Percentiles rank a stretch among this genome's conserved stretches.
These are phyloP conservation scores for Dalbergia cultrata DNA, from an alignment of 306 rosid species.

Conservation along the genomic window DNA sequence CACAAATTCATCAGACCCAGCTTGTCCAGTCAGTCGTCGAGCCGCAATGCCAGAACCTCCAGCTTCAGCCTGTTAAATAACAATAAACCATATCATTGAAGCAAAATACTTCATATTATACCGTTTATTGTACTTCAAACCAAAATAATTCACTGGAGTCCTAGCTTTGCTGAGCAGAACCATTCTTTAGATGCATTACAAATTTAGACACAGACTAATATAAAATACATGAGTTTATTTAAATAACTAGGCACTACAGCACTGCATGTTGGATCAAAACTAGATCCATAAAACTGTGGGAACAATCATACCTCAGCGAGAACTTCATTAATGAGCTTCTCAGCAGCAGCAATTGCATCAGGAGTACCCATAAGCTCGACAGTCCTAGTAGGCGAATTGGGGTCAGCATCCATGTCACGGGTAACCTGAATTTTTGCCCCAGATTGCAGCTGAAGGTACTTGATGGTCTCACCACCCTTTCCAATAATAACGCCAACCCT, in stretches of 20 bases:
- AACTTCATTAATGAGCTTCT: conserved; percentile 86
- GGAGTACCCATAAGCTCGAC: conserved; percentile 94
- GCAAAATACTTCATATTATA: not conserved
- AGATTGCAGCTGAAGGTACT: conserved; percentile 92
- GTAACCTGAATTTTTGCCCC: conserved; percentile 98
- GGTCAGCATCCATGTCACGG: conserved; percentile 92
- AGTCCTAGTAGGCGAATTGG: conserved; percentile 61
- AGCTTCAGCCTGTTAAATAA: conserved; percentile 81
- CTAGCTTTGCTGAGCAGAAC: not conserved
- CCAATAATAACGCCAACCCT: conserved; percentile 98
- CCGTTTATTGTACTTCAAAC: not conserved
- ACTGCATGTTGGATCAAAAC: not conserved
- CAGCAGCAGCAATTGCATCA: conserved; percentile 84
- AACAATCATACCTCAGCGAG: conserved; percentile 75
- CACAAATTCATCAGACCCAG: conserved; percentile 84
- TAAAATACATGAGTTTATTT: not conserved
- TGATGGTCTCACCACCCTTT: conserved; percentile 95
- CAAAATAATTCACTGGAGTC: not conserved
- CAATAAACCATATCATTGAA: not conserved
- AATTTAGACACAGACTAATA: too few relatives aligned
- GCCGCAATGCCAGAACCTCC: conserved; percentile 86
- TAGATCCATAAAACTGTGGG: not conserved
- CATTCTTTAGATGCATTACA: not conserved
- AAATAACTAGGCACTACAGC: not conserved
- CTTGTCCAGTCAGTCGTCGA: conserved; percentile 71